phyloP scores from a whole-genome alignment of 2,329 filamentous ascomycete species.

The Domatiomyces catenatus region DNA sequence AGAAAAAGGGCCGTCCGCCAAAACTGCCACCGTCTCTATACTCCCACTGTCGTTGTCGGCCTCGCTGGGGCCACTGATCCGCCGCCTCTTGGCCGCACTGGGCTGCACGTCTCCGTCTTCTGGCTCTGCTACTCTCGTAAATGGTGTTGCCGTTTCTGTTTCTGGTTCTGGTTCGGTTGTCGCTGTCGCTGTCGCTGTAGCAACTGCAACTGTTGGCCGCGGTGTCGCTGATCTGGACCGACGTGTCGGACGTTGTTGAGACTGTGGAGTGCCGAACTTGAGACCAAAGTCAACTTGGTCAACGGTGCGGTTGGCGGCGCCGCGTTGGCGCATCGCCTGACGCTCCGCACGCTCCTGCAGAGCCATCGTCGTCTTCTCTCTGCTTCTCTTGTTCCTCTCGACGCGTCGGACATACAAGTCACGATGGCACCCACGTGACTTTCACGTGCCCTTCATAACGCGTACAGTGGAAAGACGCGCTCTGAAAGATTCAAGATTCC shows the following conservation, averaged over 20 bases:
- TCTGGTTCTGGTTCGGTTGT: constrained; percentile 1
- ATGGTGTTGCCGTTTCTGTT: constrained; percentile 1
- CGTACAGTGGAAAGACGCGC: background rate
- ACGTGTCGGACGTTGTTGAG: background rate
- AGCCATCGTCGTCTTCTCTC: constrained; percentile 1
- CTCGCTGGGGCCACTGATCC: background rate
- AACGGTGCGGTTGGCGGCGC: constrained; percentile 27
- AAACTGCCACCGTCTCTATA: background rate
- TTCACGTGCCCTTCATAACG: background rate
- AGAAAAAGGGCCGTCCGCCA: constrained; percentile 2
- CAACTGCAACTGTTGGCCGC: background rate
- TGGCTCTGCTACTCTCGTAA: background rate
- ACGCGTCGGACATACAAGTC: no score
- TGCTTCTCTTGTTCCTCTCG: background rate
- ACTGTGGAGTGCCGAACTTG: constrained; percentile 7
- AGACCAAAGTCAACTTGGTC: constrained; percentile 10
- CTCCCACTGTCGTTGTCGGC: background rate
- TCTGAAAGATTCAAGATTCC: background rate
- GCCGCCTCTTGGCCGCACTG: background rate
- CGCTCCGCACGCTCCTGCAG: constrained; percentile 37
- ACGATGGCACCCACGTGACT: background rate
- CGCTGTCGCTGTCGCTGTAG: constrained; percentile 7
- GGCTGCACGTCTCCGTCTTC: background rate
- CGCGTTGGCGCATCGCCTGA: constrained; percentile 41
- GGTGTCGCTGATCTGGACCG: background rate